Evolutionary conservation across 2,329 filamentous ascomycete species (phyloP).

Genomic region (Neophaeococcomyces aloes): DNA sequence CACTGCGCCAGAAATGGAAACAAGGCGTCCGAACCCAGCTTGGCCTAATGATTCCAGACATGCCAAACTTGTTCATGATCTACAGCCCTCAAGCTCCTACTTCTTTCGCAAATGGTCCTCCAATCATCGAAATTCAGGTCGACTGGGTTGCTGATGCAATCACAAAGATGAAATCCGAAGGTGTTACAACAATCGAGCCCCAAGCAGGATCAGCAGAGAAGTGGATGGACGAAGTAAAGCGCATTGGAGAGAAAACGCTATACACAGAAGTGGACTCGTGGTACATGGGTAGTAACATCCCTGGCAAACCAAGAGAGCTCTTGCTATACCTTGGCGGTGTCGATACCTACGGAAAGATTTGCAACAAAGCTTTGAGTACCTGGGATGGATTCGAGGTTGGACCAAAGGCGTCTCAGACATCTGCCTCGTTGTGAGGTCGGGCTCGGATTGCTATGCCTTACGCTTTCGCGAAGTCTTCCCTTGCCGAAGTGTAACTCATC

Average conservation of each 20-base stretch:
- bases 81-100: constrained; percentile 49
- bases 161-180: constrained; percentile 28
- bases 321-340: constrained; percentile 24
- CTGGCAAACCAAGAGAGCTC: constrained; percentile 43
- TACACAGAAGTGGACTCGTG: constrained; percentile 41
- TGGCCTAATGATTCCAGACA: constrained; percentile 33
- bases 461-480: no score
- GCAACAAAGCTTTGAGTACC: constrained; percentile 5
- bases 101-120: constrained; percentile 46
- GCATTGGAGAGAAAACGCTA: constrained; percentile 33
- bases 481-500: no score
- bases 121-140: constrained; percentile 46
- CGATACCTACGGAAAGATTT: constrained; percentile 7
- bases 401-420: no score
- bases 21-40: constrained; percentile 32
- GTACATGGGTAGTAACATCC: constrained; percentile 47
- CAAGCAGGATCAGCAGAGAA: constrained; percentile 35
- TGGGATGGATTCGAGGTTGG: constrained; percentile 2
- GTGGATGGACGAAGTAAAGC: constrained; percentile 42
- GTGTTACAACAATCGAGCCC: constrained; percentile 42
- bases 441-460: no score
- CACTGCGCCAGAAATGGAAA: constrained; percentile 29
- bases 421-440: no score
- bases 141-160: constrained; percentile 44
- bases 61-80: constrained; percentile 41